phyloP scores from a whole-genome alignment of 768 basidiomycete species.

The Saitozyma sp. region DNA sequence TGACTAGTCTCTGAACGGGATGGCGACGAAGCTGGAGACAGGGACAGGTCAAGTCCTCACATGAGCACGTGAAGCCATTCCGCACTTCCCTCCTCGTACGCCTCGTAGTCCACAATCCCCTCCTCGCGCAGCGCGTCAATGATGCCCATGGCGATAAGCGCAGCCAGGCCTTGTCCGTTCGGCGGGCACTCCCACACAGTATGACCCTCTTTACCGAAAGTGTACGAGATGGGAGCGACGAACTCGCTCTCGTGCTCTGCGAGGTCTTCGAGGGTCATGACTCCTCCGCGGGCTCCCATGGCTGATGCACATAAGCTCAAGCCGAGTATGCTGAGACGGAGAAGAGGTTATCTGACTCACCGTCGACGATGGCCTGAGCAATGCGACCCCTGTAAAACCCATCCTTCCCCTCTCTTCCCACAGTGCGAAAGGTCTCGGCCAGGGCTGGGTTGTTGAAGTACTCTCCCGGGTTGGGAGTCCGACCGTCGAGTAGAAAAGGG shows the following conservation, averaged over 20 bases:
- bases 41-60: conserved; percentile 5
- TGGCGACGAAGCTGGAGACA: conserved; percentile 1
- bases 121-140: conserved; percentile 77
- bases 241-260: conserved; percentile 71
- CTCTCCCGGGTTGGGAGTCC: conserved; percentile 79
- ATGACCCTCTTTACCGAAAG: conserved; percentile 59
- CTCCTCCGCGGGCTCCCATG: conserved; percentile 22
- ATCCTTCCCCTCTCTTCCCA: conserved; percentile 78
- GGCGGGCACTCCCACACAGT: conserved; percentile 22
- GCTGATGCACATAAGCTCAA: conserved; percentile 5
- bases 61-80: conserved; percentile 76
- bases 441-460: conserved; percentile 68
- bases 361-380: conserved; percentile 82
- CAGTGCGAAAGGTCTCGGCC: conserved; percentile 72
- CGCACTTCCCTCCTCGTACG: conserved; percentile 81
- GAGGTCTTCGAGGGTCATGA: conserved; percentile 88
- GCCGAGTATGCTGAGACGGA: neutral
- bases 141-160: conserved; percentile 83
- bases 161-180: conserved; percentile 74
- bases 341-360: conserved; percentile 20
- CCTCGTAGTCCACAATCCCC: conserved; percentile 64
- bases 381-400: conserved; percentile 89
- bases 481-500: conserved; percentile 84
- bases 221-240: conserved; percentile 84
- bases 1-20: neutral